Conservation (phyloP, 495 filamentous ascomycete species). For the Hypoxylon rickii region DNA sequence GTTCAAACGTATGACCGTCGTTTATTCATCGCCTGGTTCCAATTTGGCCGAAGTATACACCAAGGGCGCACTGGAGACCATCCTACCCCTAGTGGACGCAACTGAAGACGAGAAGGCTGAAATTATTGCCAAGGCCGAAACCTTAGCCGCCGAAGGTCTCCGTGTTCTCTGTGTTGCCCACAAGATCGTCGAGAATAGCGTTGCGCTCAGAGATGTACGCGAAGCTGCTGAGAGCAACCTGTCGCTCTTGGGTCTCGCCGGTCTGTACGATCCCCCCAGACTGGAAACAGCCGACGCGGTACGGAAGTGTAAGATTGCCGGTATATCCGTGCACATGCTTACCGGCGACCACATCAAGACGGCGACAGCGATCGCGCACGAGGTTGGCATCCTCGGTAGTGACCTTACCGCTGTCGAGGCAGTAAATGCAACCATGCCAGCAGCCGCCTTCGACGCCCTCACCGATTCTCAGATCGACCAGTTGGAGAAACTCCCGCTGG, state of each 20-base stretch:
- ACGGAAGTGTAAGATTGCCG: conserved; percentile 55
- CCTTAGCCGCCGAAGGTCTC: conserved; percentile 59
- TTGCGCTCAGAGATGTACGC: conserved; percentile 43
- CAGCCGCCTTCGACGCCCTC: conserved; percentile 69
- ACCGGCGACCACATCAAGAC: conserved; percentile 69
- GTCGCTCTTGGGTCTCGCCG: conserved; percentile 68
- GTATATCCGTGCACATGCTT: conserved; percentile 65
- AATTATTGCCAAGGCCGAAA: conserved; percentile 51
- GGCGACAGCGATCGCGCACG: conserved; percentile 62
- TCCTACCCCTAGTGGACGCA: conserved; percentile 50
- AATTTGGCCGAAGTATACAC: conserved; percentile 50
- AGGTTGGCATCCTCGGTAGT: conserved; percentile 48
- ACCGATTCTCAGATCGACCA: conserved; percentile 66
- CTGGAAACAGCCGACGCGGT: conserved; percentile 64
- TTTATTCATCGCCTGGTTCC: conserved; percentile 44
- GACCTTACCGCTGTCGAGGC: conserved; percentile 46
- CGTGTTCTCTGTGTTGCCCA: conserved; percentile 60
- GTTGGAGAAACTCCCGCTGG: conserved; percentile 66
- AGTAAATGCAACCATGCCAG: conserved; percentile 56
- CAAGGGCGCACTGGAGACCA: conserved; percentile 62
- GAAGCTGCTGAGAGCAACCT: conserved; percentile 61
- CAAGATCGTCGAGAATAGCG: conserved; percentile 29
- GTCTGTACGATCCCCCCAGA: conserved; percentile 75
- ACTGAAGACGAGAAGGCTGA: conserved; percentile 29
- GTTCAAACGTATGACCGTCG: conserved; percentile 63